phyloP scores from a whole-genome alignment of 75 land plant genomes.

The Azolla pinnata region DNA sequence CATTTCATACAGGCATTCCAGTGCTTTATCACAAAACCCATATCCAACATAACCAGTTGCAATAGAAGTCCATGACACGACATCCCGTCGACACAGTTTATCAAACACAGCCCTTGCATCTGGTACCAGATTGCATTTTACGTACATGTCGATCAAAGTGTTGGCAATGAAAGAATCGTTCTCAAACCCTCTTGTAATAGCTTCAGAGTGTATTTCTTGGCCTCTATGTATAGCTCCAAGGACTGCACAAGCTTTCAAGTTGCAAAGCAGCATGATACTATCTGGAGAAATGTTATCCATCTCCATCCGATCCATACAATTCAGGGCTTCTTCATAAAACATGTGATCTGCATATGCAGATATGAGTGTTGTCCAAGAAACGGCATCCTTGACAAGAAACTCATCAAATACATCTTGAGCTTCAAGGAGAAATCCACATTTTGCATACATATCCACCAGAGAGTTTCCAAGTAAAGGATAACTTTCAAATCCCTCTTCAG shows the following conservation, averaged over 20 bases:
- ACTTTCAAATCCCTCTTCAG: slow-evolving; percentile 15
- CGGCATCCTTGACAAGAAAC: slow-evolving; percentile 36
- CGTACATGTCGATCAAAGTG: slow-evolving; percentile 28
- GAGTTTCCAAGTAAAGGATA: slow-evolving; percentile 4
- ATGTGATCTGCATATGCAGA: slow-evolving; percentile 38
- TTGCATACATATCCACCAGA: slow-evolving; percentile 52
- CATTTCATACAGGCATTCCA: slow-evolving; percentile 27
- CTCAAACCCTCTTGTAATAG: slow-evolving; percentile 10
- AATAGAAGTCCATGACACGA: slow-evolving; percentile 41
- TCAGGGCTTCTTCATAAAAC: slow-evolving; percentile 32
- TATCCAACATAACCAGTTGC: slow-evolving; percentile 21
- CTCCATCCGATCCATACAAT: slow-evolving; percentile 33
- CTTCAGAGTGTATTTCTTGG: slow-evolving; percentile 3
- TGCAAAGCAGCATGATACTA: slow-evolving; percentile 40
- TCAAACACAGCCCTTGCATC: slow-evolving; percentile 34
- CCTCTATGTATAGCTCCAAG: background rate
- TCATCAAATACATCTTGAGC: slow-evolving; percentile 37
- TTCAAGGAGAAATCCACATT: slow-evolving; percentile 21
- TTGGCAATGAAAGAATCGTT: slow-evolving; percentile 16
- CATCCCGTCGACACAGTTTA: slow-evolving; percentile 25
- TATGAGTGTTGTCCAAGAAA: slow-evolving; percentile 61
- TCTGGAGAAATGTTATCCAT: slow-evolving; percentile 41
- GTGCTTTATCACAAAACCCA: slow-evolving; percentile 18
- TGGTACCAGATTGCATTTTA: slow-evolving; percentile 7
- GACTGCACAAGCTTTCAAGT: slow-evolving; percentile 15